Evolutionary conservation across 1,284 basidiomycete genomes (phyloP).

Genomic region (Leccinum pachyderme): DNA sequence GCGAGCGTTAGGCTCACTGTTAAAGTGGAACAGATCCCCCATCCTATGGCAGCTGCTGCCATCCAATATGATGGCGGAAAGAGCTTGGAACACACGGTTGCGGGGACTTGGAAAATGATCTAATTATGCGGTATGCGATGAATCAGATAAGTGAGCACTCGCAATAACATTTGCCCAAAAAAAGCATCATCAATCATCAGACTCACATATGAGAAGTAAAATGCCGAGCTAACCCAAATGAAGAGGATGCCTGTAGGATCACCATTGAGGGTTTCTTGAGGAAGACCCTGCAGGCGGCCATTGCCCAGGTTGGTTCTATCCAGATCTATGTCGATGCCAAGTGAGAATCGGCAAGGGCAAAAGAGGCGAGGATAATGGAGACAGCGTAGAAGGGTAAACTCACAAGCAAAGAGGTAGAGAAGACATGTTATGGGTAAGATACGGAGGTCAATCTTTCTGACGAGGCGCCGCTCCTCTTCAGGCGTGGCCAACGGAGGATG

Average conservation of each 20-base stretch:
- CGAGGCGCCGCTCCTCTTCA: conserved; percentile 55
- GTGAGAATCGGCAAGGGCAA: conserved; percentile 1
- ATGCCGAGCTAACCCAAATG: conserved; percentile 72
- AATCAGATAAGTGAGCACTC: not conserved
- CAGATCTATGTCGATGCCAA: conserved; percentile 43
- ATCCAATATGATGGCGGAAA: conserved; percentile 68
- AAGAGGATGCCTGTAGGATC: conserved; percentile 63
- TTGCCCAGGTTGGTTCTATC: conserved; percentile 76
- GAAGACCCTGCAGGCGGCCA: conserved; percentile 70
- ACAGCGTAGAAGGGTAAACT: conserved; percentile 23
- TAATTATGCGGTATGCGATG: conserved; percentile 23
- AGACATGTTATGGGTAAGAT: conserved; percentile 72
- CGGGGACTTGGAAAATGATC: conserved; percentile 73
- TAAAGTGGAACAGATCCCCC: conserved; percentile 68
- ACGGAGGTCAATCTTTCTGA: conserved; percentile 64
- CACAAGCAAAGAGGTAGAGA: conserved; percentile 74
- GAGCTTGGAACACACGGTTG: conserved; percentile 62
- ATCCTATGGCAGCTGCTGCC: conserved; percentile 60
- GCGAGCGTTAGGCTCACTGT: conserved; percentile 43
- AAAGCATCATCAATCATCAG: not conserved
- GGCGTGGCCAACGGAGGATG: conserved; percentile 24
- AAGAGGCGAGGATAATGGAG: not conserved
- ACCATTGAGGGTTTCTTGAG: conserved; percentile 59
- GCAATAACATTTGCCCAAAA: not conserved
- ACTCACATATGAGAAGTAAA: conserved; percentile 73